These are phyloP conservation scores for Solanum chilense DNA, from an alignment of 257 asterid genomes.

Conservation along the genomic window DNA sequence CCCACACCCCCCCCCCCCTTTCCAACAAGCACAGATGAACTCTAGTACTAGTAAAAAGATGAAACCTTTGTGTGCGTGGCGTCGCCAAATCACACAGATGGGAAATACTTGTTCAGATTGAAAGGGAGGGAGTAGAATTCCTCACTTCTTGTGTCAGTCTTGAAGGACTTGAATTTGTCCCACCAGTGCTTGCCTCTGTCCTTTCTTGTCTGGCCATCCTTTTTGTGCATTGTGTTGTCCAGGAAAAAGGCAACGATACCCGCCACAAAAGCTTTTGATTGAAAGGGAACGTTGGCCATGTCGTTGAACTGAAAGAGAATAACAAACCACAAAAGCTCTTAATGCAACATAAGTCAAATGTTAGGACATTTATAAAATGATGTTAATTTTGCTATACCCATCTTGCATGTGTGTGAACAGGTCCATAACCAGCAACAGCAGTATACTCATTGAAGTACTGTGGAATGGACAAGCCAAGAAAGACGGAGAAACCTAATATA, in stretches of 20 bases:
- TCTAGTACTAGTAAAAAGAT: background rate
- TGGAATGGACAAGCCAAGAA: slow-evolving; percentile 82
- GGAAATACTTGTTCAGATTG: slow-evolving; percentile 88
- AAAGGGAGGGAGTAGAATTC: slow-evolving; percentile 92
- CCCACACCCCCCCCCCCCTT: background rate
- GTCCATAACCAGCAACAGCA: slow-evolving; percentile 65
- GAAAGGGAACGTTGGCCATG: slow-evolving; percentile 67
- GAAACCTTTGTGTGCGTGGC: slow-evolving; percentile 1
- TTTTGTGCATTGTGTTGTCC: slow-evolving; percentile 77
- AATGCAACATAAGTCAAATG: background rate
- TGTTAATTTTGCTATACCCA: slow-evolving; percentile 47
- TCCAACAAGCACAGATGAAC: slow-evolving; percentile 2
- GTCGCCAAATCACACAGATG: slow-evolving; percentile 48
- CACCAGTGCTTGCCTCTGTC: slow-evolving; percentile 98
- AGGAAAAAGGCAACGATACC: slow-evolving; percentile 69
- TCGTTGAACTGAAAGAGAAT: slow-evolving; percentile 59
- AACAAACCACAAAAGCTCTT: background rate
- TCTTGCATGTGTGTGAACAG: slow-evolving; percentile 74
- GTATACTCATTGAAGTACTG: slow-evolving; percentile 92
- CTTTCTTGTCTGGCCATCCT: slow-evolving; percentile 49
- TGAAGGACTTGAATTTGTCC: slow-evolving; percentile 82
- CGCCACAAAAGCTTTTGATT: slow-evolving; percentile 90
- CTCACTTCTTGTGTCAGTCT: slow-evolving; percentile 71
- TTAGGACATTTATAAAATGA: background rate
- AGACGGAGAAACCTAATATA: slow-evolving; percentile 73